Conservation (phyloP, 2,329 filamentous ascomycete genomes). For the Stagonosporopsis chrysanthemi region DNA sequence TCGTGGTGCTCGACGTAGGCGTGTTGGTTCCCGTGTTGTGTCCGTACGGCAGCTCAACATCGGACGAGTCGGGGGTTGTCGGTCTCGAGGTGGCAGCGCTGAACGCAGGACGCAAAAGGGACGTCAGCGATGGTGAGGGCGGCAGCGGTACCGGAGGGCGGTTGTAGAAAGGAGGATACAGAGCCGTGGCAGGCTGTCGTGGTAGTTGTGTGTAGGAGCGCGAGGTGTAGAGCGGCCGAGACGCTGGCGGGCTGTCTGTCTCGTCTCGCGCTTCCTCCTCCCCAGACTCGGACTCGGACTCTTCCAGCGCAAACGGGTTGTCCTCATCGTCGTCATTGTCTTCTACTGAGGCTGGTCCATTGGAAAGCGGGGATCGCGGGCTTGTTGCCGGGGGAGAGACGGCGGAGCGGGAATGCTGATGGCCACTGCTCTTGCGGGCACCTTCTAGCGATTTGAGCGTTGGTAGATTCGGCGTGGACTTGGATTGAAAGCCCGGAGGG, state of each 20-base stretch:
- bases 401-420: conserved; percentile 14
- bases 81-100: conserved; percentile 71
- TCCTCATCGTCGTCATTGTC: conserved; percentile 28
- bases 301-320: conserved; percentile 28
- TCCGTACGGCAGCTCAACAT: conserved; percentile 67
- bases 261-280: conserved; percentile 28
- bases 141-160: conserved; percentile 94
- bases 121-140: conserved; percentile 90
- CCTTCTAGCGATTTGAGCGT: conserved; percentile 48
- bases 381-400: conserved; percentile 19
- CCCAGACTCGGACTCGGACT: conserved; percentile 38
- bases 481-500: conserved; percentile 54
- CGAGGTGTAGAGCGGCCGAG: conserved; percentile 53
- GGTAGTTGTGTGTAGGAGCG: conserved; percentile 56
- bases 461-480: conserved; percentile 57
- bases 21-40: conserved; percentile 36
- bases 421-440: conserved; percentile 7
- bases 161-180: conserved; percentile 93
- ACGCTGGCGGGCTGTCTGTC: conserved; percentile 20
- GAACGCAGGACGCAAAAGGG: conserved; percentile 78
- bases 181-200: conserved; percentile 40
- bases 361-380: conserved; percentile 30
- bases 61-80: conserved; percentile 89
- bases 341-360: conserved; percentile 41
- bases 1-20: conserved; percentile 59